A percentile compares a stretch with the other conserved stretches of the same genome.
Conservation (phyloP, 352 stramenopile genomes). For the Phytophthora macrochlamydospora region DNA sequence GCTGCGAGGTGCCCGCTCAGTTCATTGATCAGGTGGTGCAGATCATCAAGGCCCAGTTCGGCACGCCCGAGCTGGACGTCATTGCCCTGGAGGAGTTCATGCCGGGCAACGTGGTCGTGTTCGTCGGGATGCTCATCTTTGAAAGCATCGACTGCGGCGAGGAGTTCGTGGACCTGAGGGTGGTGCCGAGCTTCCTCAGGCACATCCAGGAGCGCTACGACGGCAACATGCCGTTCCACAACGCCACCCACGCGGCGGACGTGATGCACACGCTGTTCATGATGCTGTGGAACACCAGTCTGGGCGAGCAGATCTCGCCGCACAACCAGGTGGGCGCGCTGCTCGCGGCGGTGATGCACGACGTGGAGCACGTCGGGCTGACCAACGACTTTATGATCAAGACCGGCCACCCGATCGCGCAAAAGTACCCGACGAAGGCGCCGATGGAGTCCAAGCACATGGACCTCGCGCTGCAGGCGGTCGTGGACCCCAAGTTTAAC, state of each 20-base stretch:
- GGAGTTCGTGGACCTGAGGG: slow-evolving; percentile 58
- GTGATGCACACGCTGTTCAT: slow-evolving; percentile 84
- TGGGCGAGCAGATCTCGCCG: slow-evolving; percentile 53
- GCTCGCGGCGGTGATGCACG: slow-evolving; percentile 81
- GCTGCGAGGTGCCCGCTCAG: slow-evolving; percentile 46
- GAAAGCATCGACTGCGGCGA: slow-evolving; percentile 56
- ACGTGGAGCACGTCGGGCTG: slow-evolving; percentile 79
- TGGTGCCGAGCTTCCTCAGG: slow-evolving; percentile 55
- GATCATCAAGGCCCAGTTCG: slow-evolving; percentile 60
- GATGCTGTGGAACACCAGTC: slow-evolving; percentile 59
- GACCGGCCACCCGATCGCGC: slow-evolving; percentile 69
- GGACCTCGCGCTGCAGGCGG: slow-evolving; percentile 56
- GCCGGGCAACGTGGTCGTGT: slow-evolving; percentile 61
- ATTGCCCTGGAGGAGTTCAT: slow-evolving; percentile 73
- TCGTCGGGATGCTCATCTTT: slow-evolving; percentile 81
- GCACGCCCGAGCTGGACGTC: slow-evolving; percentile 70
- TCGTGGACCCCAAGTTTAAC: slow-evolving; percentile 53
- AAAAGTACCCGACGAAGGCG: slow-evolving; percentile 56
- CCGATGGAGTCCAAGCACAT: slow-evolving; percentile 86
- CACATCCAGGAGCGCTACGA: slow-evolving; percentile 73
- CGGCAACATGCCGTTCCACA: slow-evolving; percentile 79
- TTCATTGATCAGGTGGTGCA: slow-evolving; percentile 55
- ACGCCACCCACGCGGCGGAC: slow-evolving; percentile 79
- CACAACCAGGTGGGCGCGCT: slow-evolving; percentile 78
- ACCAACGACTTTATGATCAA: slow-evolving; percentile 85